These are phyloP conservation scores for Solanum chiquidenum DNA, from an alignment of 257 asterid species.

Conservation along the genomic window DNA sequence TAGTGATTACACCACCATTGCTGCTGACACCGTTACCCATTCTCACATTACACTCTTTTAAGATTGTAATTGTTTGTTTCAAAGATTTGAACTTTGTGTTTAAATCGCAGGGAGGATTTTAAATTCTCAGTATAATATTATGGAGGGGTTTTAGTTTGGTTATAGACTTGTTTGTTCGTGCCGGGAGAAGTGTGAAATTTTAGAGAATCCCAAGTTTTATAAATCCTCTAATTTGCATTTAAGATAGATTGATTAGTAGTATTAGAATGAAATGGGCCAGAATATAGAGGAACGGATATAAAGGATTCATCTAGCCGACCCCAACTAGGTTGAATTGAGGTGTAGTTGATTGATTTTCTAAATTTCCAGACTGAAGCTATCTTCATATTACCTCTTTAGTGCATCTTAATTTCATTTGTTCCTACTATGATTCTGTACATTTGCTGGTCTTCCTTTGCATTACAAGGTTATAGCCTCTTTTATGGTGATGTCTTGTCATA, in stretches of 20 bases:
- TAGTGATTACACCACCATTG: slow-evolving; percentile 88
- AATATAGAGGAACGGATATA: background rate
- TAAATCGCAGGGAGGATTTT: background rate
- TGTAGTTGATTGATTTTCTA: background rate
- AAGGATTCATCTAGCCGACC: background rate
- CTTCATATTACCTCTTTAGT: background rate
- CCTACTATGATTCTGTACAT: background rate
- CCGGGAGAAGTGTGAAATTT: background rate
- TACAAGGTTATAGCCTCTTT: background rate
- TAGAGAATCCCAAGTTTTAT: background rate
- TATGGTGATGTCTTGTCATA: background rate
- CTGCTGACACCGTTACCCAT: slow-evolving; percentile 79
- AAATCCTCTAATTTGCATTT: background rate
- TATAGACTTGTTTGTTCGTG: background rate
- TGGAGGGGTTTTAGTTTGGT: background rate
- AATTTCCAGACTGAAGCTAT: background rate
- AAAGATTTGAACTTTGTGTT: background rate
- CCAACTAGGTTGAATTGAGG: background rate
- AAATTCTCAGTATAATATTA: background rate
- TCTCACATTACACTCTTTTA: slow-evolving; percentile 42
- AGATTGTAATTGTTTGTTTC: background rate
- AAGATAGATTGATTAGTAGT: background rate
- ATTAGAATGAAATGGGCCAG: background rate
- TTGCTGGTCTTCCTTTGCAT: background rate
- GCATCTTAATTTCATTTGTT: background rate